A percentile compares a stretch with the other conserved stretches of the same genome.
These are phyloP conservation scores for Rugonectria rugulosa DNA, from an alignment of 2,329 filamentous ascomycete genomes.

Conservation along the genomic window DNA sequence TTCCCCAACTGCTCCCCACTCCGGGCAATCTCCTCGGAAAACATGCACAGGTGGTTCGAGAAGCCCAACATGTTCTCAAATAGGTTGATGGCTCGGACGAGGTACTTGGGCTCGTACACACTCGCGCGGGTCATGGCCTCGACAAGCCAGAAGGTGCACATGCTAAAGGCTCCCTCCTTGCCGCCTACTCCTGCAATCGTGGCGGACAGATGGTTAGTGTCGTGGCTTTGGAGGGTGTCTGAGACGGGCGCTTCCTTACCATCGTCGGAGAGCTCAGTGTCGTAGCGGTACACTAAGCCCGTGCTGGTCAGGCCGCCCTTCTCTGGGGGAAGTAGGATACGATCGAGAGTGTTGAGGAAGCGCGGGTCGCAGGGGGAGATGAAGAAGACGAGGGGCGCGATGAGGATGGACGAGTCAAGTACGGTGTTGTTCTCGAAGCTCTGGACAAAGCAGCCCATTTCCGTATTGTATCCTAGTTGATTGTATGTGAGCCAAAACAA, in stretches of 20 bases:
- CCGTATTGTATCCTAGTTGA: constrained; percentile 68
- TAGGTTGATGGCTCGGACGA: constrained; percentile 68
- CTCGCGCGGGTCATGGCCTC: constrained; percentile 77
- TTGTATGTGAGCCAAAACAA: constrained; percentile 13
- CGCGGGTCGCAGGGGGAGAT: constrained; percentile 79
- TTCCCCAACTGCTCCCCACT: constrained; percentile 81
- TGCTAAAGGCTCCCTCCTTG: constrained; percentile 77
- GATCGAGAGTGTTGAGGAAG: constrained; percentile 75
- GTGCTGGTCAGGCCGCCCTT: constrained; percentile 79
- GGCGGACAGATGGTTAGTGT: constrained; percentile 11
- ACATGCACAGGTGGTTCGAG: constrained; percentile 79
- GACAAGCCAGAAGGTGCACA: constrained; percentile 86
- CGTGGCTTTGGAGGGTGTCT: not conserved
- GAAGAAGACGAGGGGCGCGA: constrained; percentile 82
- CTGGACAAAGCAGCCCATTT: constrained; percentile 75
- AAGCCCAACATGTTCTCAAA: constrained; percentile 83
- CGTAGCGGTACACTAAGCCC: constrained; percentile 78
- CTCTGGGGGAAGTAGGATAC: constrained; percentile 75
- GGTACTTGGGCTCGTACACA: constrained; percentile 70
- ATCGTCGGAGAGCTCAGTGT: constrained; percentile 73
- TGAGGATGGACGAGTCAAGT: constrained; percentile 77
- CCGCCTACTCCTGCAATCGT: constrained; percentile 71
- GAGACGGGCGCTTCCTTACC: constrained; percentile 52
- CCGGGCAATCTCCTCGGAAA: constrained; percentile 79
- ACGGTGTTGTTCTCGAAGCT: constrained; percentile 76